Conservation (phyloP, 257 asterid genomes). For the Lithospermum erythrorhizon region DNA sequence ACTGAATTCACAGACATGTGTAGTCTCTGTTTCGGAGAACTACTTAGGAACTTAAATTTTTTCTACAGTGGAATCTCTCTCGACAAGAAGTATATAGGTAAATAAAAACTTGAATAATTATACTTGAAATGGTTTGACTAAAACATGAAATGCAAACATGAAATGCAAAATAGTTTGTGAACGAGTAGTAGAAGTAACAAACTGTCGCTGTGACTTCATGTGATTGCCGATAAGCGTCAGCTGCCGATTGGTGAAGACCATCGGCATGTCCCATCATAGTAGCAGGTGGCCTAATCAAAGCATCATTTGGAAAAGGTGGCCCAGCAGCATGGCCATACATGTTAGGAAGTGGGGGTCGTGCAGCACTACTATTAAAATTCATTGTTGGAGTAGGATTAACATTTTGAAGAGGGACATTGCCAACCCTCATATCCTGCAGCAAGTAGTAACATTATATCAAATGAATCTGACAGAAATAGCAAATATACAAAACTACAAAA, state of each 20-base stretch:
- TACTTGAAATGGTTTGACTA: not conserved
- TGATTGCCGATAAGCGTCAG: conserved; percentile 69
- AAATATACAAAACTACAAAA: too few species aligned
- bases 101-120: too few species aligned
- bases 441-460: conserved; percentile 10
- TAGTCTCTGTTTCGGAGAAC: not conserved
- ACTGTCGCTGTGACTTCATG: conserved; percentile 97
- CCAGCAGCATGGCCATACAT: conserved; percentile 45
- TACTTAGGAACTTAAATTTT: not conserved
- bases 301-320: conserved; percentile 47
- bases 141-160: not conserved
- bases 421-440: conserved; percentile 60
- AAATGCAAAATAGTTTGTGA: not conserved
- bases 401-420: conserved; percentile 54
- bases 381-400: conserved; percentile 43
- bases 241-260: conserved; percentile 49
- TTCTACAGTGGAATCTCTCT: too few species aligned
- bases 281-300: conserved; percentile 53
- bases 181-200: conserved; percentile 19
- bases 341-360: conserved; percentile 55
- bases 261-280: conserved; percentile 64
- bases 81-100: not conserved
- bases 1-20: not conserved
- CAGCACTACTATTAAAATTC: conserved; percentile 25
- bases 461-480: not conserved